These are phyloP conservation scores for Salix koriyanagi DNA, from an alignment of 345 rosid genomes.

Conservation along the genomic window DNA sequence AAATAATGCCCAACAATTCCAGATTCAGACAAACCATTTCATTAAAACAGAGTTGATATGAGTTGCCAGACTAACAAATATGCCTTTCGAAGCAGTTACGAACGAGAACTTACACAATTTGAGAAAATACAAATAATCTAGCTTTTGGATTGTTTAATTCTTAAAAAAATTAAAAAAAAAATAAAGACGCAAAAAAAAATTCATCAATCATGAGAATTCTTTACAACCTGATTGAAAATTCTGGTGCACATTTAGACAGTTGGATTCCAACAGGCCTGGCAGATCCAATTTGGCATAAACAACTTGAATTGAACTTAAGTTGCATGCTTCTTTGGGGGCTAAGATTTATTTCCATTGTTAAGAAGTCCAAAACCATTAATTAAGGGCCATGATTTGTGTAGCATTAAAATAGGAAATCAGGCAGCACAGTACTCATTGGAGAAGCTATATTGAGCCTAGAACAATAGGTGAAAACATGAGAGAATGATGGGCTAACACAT, in stretches of 20 bases:
- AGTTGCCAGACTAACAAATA: neutral
- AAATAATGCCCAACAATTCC: constrained; percentile 5
- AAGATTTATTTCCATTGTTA: neutral
- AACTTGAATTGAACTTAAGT: neutral
- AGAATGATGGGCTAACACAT: neutral
- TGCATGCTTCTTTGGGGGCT: neutral
- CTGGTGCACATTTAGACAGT: neutral
- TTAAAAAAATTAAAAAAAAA: neutral
- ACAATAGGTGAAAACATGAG: neutral
- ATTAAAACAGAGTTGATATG: neutral
- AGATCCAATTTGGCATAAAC: neutral
- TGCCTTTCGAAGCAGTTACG: neutral
- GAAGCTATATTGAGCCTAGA: neutral
- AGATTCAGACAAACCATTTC: neutral
- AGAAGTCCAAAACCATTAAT: neutral
- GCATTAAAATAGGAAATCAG: neutral
- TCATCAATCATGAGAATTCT: neutral
- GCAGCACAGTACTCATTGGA: neutral
- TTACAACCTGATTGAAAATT: neutral
- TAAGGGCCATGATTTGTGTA: neutral
- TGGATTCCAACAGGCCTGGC: neutral
- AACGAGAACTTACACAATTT: neutral
- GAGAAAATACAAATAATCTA: neutral
- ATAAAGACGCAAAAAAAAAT: neutral
- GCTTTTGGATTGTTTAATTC: neutral